Evolutionary conservation across 176 grass and related monocot genomes (phyloP).

Genomic region (Triticum dicoccoides): DNA sequence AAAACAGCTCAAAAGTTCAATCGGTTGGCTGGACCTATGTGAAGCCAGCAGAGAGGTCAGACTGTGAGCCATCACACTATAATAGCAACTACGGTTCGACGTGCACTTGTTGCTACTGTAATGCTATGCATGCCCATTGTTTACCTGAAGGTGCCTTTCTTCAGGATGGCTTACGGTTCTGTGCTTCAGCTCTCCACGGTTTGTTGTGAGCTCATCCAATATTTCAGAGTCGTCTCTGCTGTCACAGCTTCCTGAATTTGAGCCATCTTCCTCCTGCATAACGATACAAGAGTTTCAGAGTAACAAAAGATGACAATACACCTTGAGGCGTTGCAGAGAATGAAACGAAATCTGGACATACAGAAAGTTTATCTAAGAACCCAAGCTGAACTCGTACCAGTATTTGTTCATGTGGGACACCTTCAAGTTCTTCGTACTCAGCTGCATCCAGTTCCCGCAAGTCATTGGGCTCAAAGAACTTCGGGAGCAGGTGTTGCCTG

Average conservation of each 20-base stretch:
- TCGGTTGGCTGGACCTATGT: slow-evolving; percentile 29
- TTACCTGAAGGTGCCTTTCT: slow-evolving; percentile 72
- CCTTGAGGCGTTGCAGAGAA: background rate
- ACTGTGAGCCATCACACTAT: background rate
- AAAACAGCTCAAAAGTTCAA: slow-evolving; percentile 21
- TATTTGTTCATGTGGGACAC: slow-evolving; percentile 28
- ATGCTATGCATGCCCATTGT: background rate
- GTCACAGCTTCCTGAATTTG: slow-evolving; percentile 30
- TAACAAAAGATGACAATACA: background rate
- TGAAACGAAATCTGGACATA: background rate
- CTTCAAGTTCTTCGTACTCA: slow-evolving; percentile 86
- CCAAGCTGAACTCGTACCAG: slow-evolving; percentile 34
- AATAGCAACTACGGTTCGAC: background rate
- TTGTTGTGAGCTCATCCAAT: slow-evolving; percentile 79
- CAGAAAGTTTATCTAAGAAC: background rate
- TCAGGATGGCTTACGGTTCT: slow-evolving; percentile 44
- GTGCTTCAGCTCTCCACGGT: slow-evolving; percentile 80
- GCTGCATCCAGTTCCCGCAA: slow-evolving; percentile 81
- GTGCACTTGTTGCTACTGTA: background rate
- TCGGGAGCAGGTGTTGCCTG: slow-evolving; percentile 78
- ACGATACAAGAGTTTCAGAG: background rate
- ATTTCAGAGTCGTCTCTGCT: slow-evolving; percentile 63
- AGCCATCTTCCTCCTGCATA: slow-evolving; percentile 44
- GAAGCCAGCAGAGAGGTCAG: slow-evolving; percentile 37
- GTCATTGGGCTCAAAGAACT: slow-evolving; percentile 60